Evolutionary conservation across 2,329 filamentous ascomycete genomes (phyloP).

Genomic region (Epichloe sp.): DNA sequence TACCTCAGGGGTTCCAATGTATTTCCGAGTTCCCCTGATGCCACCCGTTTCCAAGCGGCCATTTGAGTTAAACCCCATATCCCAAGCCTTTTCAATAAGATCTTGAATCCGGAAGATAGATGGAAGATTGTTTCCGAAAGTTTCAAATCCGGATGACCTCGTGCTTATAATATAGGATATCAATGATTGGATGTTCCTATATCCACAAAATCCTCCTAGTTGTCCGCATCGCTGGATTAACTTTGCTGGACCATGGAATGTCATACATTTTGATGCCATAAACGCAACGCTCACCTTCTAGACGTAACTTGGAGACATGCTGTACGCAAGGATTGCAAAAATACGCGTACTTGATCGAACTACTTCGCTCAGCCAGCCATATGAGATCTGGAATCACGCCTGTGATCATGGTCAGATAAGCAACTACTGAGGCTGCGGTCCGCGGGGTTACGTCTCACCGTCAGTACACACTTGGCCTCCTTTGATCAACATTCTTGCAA

Average conservation of each 20-base stretch:
- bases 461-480: constrained; percentile 6
- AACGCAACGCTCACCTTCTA: constrained; percentile 42
- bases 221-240: neutral
- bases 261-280: neutral
- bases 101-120: constrained; percentile 75
- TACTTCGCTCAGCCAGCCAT: constrained; percentile 51
- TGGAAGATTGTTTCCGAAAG: constrained; percentile 51
- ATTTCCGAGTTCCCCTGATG: constrained; percentile 79
- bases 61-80: constrained; percentile 62
- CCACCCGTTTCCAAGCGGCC: constrained; percentile 75
- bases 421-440: neutral
- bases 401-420: constrained; percentile 8
- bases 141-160: constrained; percentile 39
- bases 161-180: constrained; percentile 61
- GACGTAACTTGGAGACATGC: constrained; percentile 71
- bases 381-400: constrained; percentile 50
- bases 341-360: constrained; percentile 53
- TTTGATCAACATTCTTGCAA: constrained; percentile 1
- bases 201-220: constrained; percentile 79
- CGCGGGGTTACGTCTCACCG: neutral
- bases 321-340: constrained; percentile 63
- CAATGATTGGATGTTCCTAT: constrained; percentile 89
- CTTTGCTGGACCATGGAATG: neutral
- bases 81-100: constrained; percentile 78
- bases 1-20: constrained; percentile 87